These are phyloP conservation scores for Scutellaria barbata DNA, from an alignment of 257 asterid species.

Conservation along the genomic window DNA sequence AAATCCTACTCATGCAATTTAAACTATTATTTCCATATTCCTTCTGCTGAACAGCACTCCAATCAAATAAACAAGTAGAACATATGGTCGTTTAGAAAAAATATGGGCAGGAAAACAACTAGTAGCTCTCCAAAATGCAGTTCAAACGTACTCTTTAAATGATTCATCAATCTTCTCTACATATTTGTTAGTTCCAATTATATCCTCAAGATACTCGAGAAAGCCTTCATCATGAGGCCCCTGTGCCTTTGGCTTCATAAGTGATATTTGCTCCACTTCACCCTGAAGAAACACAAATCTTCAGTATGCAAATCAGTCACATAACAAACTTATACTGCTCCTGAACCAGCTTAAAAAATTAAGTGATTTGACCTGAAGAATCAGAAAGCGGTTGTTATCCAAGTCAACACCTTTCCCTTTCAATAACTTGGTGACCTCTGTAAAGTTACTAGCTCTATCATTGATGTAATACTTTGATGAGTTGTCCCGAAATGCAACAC, in stretches of 20 bases:
- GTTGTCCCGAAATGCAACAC: slow-evolving; percentile 91
- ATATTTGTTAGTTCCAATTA: slow-evolving; percentile 93
- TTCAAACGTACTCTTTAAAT: slow-evolving; percentile 72
- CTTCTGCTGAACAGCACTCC: slow-evolving; percentile 11
- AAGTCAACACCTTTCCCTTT: slow-evolving; percentile 96
- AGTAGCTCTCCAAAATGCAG: slow-evolving; percentile 19
- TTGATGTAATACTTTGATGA: slow-evolving; percentile 89
- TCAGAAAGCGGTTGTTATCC: slow-evolving; percentile 94
- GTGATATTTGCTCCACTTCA: slow-evolving; percentile 97
- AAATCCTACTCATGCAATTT: slow-evolving; percentile 1
- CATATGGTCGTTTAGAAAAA: slow-evolving; percentile 2
- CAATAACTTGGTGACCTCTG: slow-evolving; percentile 91
- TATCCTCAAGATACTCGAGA: slow-evolving; percentile 98
- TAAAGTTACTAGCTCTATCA: slow-evolving; percentile 77
- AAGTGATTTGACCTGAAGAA: slow-evolving; percentile 74
- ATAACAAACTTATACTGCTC: not conserved
- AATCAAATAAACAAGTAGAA: not conserved
- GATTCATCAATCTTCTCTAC: slow-evolving; percentile 96
- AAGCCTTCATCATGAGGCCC: slow-evolving; percentile 99
- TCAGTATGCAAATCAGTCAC: slow-evolving; percentile 24
- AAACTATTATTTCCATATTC: slow-evolving; percentile 13
- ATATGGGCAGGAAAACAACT: slow-evolving; percentile 7
- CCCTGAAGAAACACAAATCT: slow-evolving; percentile 61
- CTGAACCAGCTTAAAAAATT: not conserved
- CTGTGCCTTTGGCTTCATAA: slow-evolving; percentile 97